Evolutionary conservation across 2,329 filamentous ascomycete genomes (phyloP).

Genomic region (Aspergillus sojae): DNA sequence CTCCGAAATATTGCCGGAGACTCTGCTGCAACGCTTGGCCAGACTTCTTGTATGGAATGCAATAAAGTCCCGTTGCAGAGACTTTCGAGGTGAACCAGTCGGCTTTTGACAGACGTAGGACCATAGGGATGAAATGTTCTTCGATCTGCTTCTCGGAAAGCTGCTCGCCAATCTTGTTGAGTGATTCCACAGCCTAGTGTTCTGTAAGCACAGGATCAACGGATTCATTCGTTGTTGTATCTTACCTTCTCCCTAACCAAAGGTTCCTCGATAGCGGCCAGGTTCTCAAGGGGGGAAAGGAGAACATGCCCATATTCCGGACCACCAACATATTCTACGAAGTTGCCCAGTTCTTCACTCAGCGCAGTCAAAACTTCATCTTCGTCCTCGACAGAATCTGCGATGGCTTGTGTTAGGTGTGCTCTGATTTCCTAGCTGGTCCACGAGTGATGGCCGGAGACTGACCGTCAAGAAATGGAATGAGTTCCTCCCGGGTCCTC

Average conservation of each 20-base stretch:
- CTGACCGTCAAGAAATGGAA: constrained; percentile 98
- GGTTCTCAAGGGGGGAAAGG: constrained; percentile 93
- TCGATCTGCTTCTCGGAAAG: constrained; percentile 91
- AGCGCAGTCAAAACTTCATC: constrained; percentile 96
- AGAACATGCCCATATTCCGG: constrained; percentile 93
- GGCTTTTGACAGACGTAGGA: constrained; percentile 93
- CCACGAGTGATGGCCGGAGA: constrained; percentile 28
- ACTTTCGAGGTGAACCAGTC: constrained; percentile 99
- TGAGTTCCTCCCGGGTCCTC: constrained; percentile 95
- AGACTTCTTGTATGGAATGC: constrained; percentile 88
- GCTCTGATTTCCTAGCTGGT: constrained; percentile 5
- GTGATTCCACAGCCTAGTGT: constrained; percentile 86
- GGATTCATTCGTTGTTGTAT: constrained; percentile 10
- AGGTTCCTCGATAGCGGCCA: constrained; percentile 97
- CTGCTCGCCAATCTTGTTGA: constrained; percentile 98
- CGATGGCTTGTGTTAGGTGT: constrained; percentile 27
- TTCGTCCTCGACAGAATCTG: constrained; percentile 98
- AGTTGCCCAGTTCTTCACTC: constrained; percentile 93
- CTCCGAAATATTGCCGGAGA: constrained; percentile 86
- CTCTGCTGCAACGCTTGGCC: constrained; percentile 85
- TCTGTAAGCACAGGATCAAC: constrained; percentile 10
- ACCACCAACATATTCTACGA: constrained; percentile 97
- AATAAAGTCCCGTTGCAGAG: constrained; percentile 94
- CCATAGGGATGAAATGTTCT: constrained; percentile 95
- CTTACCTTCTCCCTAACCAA: constrained; percentile 94